Percentiles rank a stretch among this genome's conserved stretches.
These are phyloP conservation scores for Erigeron canadensis DNA, from an alignment of 129 eudicot species.

Conservation along the genomic window DNA sequence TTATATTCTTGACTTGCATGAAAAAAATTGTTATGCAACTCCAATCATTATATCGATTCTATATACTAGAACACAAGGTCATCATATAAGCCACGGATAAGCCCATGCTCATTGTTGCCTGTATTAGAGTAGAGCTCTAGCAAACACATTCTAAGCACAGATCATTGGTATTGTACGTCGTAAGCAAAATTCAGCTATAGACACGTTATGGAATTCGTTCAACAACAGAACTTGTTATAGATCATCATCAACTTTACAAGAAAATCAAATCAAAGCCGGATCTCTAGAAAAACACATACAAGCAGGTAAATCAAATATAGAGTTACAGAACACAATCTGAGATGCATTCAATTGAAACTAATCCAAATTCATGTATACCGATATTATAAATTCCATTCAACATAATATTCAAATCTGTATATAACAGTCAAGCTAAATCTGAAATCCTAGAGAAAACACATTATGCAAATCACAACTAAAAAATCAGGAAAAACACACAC, in stretches of 20 bases:
- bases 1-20: too few species aligned
- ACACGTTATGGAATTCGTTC: neutral
- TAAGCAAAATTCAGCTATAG: neutral
- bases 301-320: constrained; percentile 5
- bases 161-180: too few species aligned
- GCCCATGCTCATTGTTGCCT: too few species aligned
- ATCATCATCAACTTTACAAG: neutral
- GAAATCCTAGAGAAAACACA: neutral
- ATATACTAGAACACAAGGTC: constrained; percentile 3
- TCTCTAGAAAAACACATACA: neutral
- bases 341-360: neutral
- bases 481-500: neutral
- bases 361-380: neutral
- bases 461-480: neutral
- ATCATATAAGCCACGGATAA: neutral
- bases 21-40: neutral
- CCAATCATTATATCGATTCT: neutral
- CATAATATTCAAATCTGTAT: neutral
- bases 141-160: too few species aligned
- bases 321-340: constrained; percentile 4
- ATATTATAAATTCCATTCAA: neutral
- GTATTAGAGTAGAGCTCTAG: too few species aligned
- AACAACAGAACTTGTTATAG: neutral
- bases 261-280: neutral
- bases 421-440: neutral